phyloP scores from a whole-genome alignment of 305 asterid genomes.

The Caryopteris hybrid region DNA sequence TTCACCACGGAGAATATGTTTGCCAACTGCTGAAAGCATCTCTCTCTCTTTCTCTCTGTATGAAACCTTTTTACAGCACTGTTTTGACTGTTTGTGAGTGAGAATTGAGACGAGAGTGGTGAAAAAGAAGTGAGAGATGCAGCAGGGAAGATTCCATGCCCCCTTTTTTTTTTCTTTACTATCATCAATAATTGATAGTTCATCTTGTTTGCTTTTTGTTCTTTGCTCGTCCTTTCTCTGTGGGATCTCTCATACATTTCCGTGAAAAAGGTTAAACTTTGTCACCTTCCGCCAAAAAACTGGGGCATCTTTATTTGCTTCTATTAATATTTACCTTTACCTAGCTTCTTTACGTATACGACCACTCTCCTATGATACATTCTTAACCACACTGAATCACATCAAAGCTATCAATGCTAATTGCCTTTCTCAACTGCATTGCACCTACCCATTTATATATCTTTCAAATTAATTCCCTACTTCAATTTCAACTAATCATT shows the following conservation, averaged over 20 bases:
- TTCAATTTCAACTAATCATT: too few relatives aligned
- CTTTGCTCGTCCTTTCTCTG: not conserved
- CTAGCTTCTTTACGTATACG: too few relatives aligned
- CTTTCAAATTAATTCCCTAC: too few relatives aligned
- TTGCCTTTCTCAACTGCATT: constrained; percentile 22
- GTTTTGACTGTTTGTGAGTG: not conserved
- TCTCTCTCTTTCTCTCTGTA: not conserved
- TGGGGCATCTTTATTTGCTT: constrained; percentile 8
- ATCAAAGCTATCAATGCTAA: constrained; percentile 13
- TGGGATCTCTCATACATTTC: constrained; percentile 20
- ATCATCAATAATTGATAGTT: constrained; percentile 25
- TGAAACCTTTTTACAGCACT: not conserved
- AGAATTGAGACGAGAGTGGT: constrained; percentile 9
- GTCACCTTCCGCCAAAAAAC: constrained; percentile 17
- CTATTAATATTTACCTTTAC: too few relatives aligned
- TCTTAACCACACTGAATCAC: too few relatives aligned
- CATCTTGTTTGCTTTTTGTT: constrained; percentile 20
- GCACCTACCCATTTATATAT: constrained; percentile 14
- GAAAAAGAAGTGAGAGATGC: constrained; percentile 16
- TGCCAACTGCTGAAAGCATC: not conserved
- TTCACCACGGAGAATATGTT: not conserved
- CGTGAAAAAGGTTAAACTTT: constrained; percentile 21
- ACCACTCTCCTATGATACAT: too few relatives aligned
- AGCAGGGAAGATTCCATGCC: constrained; percentile 26
- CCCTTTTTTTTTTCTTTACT: not conserved